Evolutionary conservation across 305 asterid species (phyloP).

Genomic region (Solanum hybrid): DNA sequence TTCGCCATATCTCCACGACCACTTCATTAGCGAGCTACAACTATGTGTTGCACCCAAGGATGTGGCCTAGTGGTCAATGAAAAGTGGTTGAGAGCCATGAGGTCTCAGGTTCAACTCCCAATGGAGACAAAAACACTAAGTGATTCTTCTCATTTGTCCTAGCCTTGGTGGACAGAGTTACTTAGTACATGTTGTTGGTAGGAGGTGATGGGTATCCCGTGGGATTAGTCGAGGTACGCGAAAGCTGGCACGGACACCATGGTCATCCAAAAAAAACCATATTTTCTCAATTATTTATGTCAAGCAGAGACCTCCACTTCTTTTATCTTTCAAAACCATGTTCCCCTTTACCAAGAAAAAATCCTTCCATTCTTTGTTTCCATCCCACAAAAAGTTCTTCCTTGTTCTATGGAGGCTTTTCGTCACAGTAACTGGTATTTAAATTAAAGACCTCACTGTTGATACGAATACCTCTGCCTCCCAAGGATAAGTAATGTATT

Average conservation of each 20-base stretch:
- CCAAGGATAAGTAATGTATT: background rate
- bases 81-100: background rate
- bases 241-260: background rate
- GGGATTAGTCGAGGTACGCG: background rate
- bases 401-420: background rate
- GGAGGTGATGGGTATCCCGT: background rate
- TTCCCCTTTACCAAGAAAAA: background rate
- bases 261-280: background rate
- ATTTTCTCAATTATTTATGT: background rate
- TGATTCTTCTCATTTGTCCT: background rate
- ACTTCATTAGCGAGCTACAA: background rate
- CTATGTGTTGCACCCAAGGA: background rate
- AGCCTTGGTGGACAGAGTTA: background rate
- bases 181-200: background rate
- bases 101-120: background rate
- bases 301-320: background rate
- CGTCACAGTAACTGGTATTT: background rate
- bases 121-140: background rate
- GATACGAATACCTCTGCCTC: background rate
- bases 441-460: background rate
- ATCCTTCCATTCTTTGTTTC: background rate
- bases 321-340: background rate
- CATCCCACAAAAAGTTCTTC: background rate
- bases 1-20: background rate
- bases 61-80: background rate